Percentiles rank a stretch among this genome's conserved stretches.
Conservation (phyloP, 116 monocot genomes). For the Dioscorea cayenensis region DNA sequence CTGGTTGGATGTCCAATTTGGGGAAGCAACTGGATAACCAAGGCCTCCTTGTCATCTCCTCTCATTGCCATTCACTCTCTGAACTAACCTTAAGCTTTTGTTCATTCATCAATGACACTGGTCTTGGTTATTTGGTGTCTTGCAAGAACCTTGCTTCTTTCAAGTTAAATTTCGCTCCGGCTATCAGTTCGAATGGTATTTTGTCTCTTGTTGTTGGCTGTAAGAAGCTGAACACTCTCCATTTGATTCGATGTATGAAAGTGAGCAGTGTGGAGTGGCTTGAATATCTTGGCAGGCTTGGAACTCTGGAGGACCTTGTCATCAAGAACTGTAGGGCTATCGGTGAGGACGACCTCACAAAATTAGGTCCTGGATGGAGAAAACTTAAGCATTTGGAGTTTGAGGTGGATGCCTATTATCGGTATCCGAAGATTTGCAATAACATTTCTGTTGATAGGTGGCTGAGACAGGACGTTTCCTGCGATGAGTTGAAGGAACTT, state of each 20-base stretch:
- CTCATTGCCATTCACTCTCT: slow-evolving; percentile 35
- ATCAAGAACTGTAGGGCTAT: slow-evolving; percentile 66
- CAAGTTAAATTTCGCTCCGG: slow-evolving; percentile 58
- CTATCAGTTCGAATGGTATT: slow-evolving; percentile 54
- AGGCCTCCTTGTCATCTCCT: slow-evolving; percentile 47
- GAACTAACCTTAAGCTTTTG: slow-evolving; percentile 65
- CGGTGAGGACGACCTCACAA: slow-evolving; percentile 49
- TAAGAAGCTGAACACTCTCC: slow-evolving; percentile 5
- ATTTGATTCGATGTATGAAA: slow-evolving; percentile 4
- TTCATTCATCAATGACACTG: slow-evolving; percentile 49
- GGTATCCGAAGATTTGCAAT: slow-evolving; percentile 23
- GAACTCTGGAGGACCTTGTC: slow-evolving; percentile 43
- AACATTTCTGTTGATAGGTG: slow-evolving; percentile 9
- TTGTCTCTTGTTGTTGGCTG: slow-evolving; percentile 17
- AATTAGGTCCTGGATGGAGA: slow-evolving; percentile 56
- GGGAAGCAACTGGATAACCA: slow-evolving; percentile 62
- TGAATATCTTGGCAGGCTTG: slow-evolving; percentile 39
- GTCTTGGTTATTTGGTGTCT: slow-evolving; percentile 37
- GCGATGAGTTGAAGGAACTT: slow-evolving; percentile 49
- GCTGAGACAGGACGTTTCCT: slow-evolving; percentile 11
- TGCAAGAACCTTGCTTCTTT: slow-evolving; percentile 42
- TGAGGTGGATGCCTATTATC: slow-evolving; percentile 39
- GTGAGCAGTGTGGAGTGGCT: slow-evolving; percentile 15
- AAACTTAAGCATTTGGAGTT: slow-evolving; percentile 52
- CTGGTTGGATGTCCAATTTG: slow-evolving; percentile 49